A percentile compares a stretch with the other conserved stretches of the same genome.
Evolutionary conservation across 352 stramenopile genomes (phyloP).

Genomic region (Pythium aquatile): DNA sequence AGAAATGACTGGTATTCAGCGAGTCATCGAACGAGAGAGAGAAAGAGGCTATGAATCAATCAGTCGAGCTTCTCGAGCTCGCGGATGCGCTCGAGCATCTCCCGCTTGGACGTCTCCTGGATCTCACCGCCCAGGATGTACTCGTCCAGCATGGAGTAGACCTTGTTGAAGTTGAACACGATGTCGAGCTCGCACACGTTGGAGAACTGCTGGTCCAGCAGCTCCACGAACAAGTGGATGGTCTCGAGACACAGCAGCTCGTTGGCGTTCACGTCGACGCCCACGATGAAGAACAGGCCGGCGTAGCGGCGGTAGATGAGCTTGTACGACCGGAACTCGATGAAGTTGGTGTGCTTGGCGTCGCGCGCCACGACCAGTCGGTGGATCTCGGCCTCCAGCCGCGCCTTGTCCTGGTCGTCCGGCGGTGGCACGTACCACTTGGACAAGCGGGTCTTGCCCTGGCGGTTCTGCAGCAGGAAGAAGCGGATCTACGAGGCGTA

Average conservation of each 20-base stretch:
- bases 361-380: conserved; percentile 87
- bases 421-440: conserved; percentile 96
- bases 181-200: conserved; percentile 99
- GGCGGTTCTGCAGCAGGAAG: conserved; percentile 98
- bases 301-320: conserved; percentile 99
- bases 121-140: conserved; percentile 94
- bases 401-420: conserved; percentile 79
- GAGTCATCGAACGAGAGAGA: background rate
- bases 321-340: conserved; percentile 98
- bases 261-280: conserved; percentile 96
- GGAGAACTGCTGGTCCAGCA: conserved; percentile 97
- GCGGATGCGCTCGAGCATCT: conserved; percentile 91
- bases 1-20: background rate
- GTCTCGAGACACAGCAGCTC: conserved; percentile 97
- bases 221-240: conserved; percentile 98
- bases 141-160: conserved; percentile 94
- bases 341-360: conserved; percentile 93
- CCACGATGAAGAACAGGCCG: conserved; percentile 98
- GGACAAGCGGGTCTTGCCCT: conserved; percentile 98
- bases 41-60: background rate
- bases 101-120: conserved; percentile 90
- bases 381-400: conserved; percentile 91
- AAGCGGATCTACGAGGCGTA: conserved; percentile 88
- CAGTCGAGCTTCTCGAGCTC: conserved; percentile 92
- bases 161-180: conserved; percentile 96